These are phyloP conservation scores for Rhynchospora pubera DNA, from an alignment of 176 grass and related monocot genomes.

Conservation along the genomic window DNA sequence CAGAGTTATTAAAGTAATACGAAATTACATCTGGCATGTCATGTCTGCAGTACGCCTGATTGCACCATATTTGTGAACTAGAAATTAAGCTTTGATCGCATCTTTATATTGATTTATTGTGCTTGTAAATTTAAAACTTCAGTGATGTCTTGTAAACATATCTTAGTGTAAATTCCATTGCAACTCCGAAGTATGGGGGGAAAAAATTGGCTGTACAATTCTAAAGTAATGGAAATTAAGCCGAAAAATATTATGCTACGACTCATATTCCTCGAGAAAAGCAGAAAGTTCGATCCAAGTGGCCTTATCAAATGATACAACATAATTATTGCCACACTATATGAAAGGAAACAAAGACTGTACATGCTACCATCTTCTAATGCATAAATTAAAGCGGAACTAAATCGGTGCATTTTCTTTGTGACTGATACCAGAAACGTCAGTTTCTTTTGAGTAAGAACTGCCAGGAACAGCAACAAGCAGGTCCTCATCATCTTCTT, in stretches of 20 bases:
- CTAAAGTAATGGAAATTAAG: neutral
- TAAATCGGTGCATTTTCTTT: neutral
- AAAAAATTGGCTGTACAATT: neutral
- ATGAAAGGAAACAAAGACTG: neutral
- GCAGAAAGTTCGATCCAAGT: neutral
- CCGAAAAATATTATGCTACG: neutral
- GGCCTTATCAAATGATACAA: constrained; percentile 5
- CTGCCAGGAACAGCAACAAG: constrained; percentile 72
- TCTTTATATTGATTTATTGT: neutral
- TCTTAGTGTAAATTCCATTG: neutral
- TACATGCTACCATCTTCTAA: neutral
- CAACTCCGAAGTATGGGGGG: neutral
- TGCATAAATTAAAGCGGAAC: constrained; percentile 2
- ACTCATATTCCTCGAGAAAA: neutral
- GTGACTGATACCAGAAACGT: neutral
- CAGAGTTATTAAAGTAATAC: neutral
- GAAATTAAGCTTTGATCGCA: neutral
- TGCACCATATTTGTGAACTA: neutral
- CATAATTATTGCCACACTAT: constrained; percentile 3
- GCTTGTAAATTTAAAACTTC: neutral
- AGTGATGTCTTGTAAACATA: neutral
- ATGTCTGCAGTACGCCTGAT: neutral
- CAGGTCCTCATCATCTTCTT: constrained; percentile 31
- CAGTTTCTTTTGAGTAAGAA: constrained; percentile 42
- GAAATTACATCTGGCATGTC: neutral